Evolutionary conservation across 1,139 yeast species (phyloP), one percentile per base, ranked within the genome.

Genomic region (Eremothecium gossypii): DNA sequence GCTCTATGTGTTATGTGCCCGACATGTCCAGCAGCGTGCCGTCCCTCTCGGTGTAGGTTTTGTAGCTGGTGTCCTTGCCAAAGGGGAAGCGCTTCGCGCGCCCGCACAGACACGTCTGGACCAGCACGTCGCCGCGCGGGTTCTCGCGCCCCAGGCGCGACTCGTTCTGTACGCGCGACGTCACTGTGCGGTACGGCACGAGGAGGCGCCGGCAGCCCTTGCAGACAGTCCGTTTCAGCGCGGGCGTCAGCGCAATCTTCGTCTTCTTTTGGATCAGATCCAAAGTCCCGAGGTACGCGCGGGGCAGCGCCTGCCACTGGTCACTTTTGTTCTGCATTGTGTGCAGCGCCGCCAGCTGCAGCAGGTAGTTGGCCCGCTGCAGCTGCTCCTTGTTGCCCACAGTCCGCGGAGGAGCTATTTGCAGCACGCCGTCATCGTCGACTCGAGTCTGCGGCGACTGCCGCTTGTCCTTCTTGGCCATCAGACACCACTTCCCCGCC

Each of bases 291-390:
- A 47, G 42, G 40, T 58, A 54, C 36, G 45, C 41, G 30, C 60
- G 47, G 4, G 59, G 48, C 41, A 58, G 43, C 8, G 49, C 46
- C 35, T 49, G 44, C 13, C 43, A 34, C 6, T 41, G 31, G 17
- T 46, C 44, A 6, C 32, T 32, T 13, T 37, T 43, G 10, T 33
- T 33, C 28, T 38, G 33, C 20, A 41, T 36, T 8, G 55, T 48
- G 26, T 46, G 47, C 44, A 47, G 54, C 27, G 45, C 45, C 5
- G 61, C 47, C 20, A 54, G 39, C 42, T 59, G 62, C 33, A 54
- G 52, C 33, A 59, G 45, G 42, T 56, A 58, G 45, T 55, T 59
- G 23, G 58, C 33, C 29, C 64, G 47, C 39, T 56, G 60, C 33
- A 50, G 52, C 36, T 57, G 60, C 9, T 59, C 64, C 37, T 47